Percentiles rank a stretch among this genome's conserved stretches.
Conservation (phyloP, 495 filamentous ascomycete genomes). For the Penicillium canariense region DNA sequence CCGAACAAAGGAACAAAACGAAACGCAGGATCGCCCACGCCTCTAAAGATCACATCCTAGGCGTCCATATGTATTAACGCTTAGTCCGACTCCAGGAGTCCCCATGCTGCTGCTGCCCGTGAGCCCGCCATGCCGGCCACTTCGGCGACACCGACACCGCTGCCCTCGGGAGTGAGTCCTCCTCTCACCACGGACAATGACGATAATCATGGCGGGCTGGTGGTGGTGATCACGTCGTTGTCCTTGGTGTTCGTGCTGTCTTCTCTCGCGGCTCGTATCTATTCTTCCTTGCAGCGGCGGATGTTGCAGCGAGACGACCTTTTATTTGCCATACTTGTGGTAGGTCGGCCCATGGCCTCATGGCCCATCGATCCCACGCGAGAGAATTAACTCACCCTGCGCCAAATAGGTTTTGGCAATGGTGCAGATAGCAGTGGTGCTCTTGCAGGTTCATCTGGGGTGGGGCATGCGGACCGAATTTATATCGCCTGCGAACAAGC, state of each 20-base stretch:
- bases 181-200: conserved; percentile 28
- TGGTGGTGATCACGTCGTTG: conserved; percentile 27
- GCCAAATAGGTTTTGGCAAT: conserved; percentile 12
- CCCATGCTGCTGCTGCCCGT: neutral
- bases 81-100: neutral
- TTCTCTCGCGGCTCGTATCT: conserved; percentile 21
- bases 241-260: conserved; percentile 21
- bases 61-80: neutral
- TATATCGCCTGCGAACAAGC: neutral
- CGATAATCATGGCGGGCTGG: conserved; percentile 27
- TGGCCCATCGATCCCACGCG: neutral
- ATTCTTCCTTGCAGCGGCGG: conserved; percentile 13
- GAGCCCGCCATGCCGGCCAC: conserved; percentile 8
- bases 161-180: conserved; percentile 17
- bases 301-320: conserved; percentile 23
- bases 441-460: conserved; percentile 17
- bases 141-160: neutral
- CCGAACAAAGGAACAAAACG: neutral
- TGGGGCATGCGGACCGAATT: conserved; percentile 18
- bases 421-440: conserved; percentile 6
- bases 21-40: neutral
- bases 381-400: neutral
- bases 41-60: neutral
- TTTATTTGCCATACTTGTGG: conserved; percentile 22
- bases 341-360: conserved; percentile 6